Percentiles rank a stretch among this genome's conserved stretches.
These are phyloP conservation scores for Aspergillus ibericus DNA, from an alignment of 2,329 filamentous ascomycete species.

Conservation along the genomic window DNA sequence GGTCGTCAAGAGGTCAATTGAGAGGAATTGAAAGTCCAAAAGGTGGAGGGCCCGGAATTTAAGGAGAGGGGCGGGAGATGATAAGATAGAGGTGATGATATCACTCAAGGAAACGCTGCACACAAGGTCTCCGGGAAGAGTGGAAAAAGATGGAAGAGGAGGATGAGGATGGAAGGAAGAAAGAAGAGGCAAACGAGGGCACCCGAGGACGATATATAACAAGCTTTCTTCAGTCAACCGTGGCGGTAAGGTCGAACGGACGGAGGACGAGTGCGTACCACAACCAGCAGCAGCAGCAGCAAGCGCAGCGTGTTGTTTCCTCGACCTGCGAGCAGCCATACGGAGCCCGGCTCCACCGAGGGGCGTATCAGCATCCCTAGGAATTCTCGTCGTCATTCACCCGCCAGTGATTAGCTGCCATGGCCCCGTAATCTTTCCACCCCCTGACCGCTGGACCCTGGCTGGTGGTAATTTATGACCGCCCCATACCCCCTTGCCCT, in stretches of 20 bases:
- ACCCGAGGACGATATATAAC: background rate
- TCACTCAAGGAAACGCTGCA: constrained; percentile 11
- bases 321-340: constrained; percentile 18
- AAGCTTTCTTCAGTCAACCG: constrained; percentile 10
- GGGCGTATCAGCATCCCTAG: constrained; percentile 36
- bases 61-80: background rate
- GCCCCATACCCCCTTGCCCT: background rate
- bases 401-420: background rate
- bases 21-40: background rate
- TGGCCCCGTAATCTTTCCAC: background rate
- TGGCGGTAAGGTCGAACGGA: constrained; percentile 16
- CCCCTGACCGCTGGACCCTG: background rate
- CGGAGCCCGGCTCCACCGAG: constrained; percentile 22
- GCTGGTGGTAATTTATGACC: background rate
- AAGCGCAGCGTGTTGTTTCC: constrained; percentile 4
- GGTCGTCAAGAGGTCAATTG: constrained; percentile 8
- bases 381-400: constrained; percentile 39
- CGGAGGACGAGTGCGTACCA: background rate
- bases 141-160: constrained; percentile 1
- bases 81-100: constrained; percentile 12
- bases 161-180: constrained; percentile 9
- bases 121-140: background rate
- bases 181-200: constrained; percentile 9
- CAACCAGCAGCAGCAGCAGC: too few species aligned
- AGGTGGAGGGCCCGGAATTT: constrained; percentile 1